phyloP scores from a whole-genome alignment of 1,284 basidiomycete genomes.

The Crucibulum parvulum region DNA sequence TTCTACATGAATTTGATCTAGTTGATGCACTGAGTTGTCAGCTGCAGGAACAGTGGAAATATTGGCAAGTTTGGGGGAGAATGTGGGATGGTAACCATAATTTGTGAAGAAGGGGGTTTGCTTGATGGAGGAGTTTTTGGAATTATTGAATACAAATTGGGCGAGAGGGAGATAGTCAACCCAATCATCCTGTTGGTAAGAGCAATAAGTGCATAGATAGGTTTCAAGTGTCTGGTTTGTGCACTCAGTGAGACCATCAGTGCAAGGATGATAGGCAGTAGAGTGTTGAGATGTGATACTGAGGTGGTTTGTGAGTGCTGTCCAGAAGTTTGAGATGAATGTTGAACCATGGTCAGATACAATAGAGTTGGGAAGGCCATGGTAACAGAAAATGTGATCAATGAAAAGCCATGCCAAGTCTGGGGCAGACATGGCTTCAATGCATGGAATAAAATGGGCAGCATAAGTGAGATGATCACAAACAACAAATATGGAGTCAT shows the following conservation, averaged over 20 bases:
- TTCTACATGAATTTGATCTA: slow-evolving; percentile 17
- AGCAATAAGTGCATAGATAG: slow-evolving; percentile 41
- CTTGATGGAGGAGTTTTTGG: slow-evolving; percentile 36
- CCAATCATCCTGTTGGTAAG: slow-evolving; percentile 55
- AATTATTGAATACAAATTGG: slow-evolving; percentile 55
- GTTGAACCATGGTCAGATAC: slow-evolving; percentile 35
- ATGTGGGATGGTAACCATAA: slow-evolving; percentile 32
- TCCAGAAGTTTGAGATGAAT: slow-evolving; percentile 40
- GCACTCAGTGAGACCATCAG: slow-evolving; percentile 47
- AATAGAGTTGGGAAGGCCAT: slow-evolving; percentile 38
- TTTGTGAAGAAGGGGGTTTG: slow-evolving; percentile 46
- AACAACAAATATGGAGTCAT: slow-evolving; percentile 45
- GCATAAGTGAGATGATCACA: slow-evolving; percentile 45
- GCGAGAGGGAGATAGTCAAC: slow-evolving; percentile 45
- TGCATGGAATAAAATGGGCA: slow-evolving; percentile 39
- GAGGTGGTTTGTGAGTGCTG: slow-evolving; percentile 21
- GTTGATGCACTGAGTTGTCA: slow-evolving; percentile 11
- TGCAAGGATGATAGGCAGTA: slow-evolving; percentile 35
- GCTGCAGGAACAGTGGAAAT: slow-evolving; percentile 11
- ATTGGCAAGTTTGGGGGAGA: slow-evolving; percentile 34
- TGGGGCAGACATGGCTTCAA: slow-evolving; percentile 36
- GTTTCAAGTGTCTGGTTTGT: slow-evolving; percentile 51
- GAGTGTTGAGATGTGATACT: slow-evolving; percentile 29
- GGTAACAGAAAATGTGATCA: slow-evolving; percentile 33
- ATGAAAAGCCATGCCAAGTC: slow-evolving; percentile 38